Conservation (phyloP, 2,329 filamentous ascomycete species). For the Didymella exigua region DNA sequence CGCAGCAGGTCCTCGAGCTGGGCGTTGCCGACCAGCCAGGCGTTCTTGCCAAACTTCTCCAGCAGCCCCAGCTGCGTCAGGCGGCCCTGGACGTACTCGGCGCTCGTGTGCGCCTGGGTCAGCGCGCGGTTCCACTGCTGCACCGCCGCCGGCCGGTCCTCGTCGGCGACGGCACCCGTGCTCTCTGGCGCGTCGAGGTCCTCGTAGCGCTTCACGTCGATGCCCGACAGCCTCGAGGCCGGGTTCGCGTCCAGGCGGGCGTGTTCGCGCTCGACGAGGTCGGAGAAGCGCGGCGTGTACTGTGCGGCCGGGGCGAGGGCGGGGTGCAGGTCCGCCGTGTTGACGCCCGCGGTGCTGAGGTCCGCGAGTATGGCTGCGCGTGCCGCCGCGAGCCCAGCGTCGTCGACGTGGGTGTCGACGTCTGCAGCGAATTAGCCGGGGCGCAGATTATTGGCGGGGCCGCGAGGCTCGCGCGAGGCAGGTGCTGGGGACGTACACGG, state of each 20-base stretch:
- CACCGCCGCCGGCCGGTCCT: constrained; percentile 46
- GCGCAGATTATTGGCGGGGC: background rate
- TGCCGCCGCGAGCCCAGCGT: constrained; percentile 67
- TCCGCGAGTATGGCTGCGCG: constrained; percentile 80
- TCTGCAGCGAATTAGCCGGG: constrained; percentile 59
- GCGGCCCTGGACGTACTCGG: constrained; percentile 62
- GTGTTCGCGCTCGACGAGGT: constrained; percentile 71
- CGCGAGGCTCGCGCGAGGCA: constrained; percentile 2
- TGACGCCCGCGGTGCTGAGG: constrained; percentile 58
- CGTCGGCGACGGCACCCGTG: constrained; percentile 45
- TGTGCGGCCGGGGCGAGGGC: constrained; percentile 59
- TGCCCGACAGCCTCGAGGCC: constrained; percentile 58
- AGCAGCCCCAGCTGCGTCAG: constrained; percentile 72
- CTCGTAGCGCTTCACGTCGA: constrained; percentile 85
- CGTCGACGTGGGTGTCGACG: constrained; percentile 76
- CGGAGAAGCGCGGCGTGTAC: constrained; percentile 64
- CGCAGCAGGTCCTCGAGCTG: constrained; percentile 75
- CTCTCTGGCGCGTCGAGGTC: constrained; percentile 65
- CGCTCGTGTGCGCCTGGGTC: constrained; percentile 62
- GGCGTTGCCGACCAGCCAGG: constrained; percentile 87
- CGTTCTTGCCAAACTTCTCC: constrained; percentile 82
- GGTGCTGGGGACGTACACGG: constrained; percentile 66
- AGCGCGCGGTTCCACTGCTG: constrained; percentile 59
- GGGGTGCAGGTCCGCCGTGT: constrained; percentile 60
- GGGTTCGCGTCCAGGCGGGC: constrained; percentile 65